Evolutionary conservation across 202 grass and related monocot genomes (phyloP).

Genomic region (Setaria viridis): DNA sequence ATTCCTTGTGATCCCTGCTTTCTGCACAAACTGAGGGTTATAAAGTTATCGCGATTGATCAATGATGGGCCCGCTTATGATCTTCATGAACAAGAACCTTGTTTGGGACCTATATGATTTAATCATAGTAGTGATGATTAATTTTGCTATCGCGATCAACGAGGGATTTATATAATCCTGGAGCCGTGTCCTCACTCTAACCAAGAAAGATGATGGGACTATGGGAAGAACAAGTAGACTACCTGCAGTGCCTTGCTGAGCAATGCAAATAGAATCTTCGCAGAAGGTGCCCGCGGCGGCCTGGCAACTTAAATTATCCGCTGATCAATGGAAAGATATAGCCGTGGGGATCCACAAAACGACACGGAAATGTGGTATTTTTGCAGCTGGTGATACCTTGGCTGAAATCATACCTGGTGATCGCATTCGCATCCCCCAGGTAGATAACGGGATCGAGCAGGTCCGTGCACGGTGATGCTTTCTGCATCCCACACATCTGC

Average conservation of each 20-base stretch:
- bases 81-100: background rate
- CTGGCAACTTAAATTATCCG: background rate
- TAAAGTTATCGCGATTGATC: slow-evolving; percentile 9
- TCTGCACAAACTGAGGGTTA: background rate
- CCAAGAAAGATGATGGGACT: background rate
- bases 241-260: slow-evolving; percentile 15
- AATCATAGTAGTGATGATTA: background rate
- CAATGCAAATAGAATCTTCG: background rate
- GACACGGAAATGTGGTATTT: background rate
- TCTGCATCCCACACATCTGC: background rate
- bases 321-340: background rate
- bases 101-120: background rate
- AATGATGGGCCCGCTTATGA: background rate
- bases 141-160: slow-evolving; percentile 1
- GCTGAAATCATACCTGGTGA: background rate
- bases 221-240: too few species aligned
- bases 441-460: too few species aligned
- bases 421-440: background rate
- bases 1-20: background rate
- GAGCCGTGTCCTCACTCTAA: slow-evolving; percentile 4
- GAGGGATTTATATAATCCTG: slow-evolving; percentile 13
- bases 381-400: background rate
- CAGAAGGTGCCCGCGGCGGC: background rate
- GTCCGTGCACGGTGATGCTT: background rate
- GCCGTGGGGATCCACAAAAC: background rate